Percentiles rank a stretch among this genome's conserved stretches.
These are phyloP conservation scores for Mariannaea elegans DNA, from an alignment of 2,329 filamentous ascomycete genomes.

Conservation along the genomic window DNA sequence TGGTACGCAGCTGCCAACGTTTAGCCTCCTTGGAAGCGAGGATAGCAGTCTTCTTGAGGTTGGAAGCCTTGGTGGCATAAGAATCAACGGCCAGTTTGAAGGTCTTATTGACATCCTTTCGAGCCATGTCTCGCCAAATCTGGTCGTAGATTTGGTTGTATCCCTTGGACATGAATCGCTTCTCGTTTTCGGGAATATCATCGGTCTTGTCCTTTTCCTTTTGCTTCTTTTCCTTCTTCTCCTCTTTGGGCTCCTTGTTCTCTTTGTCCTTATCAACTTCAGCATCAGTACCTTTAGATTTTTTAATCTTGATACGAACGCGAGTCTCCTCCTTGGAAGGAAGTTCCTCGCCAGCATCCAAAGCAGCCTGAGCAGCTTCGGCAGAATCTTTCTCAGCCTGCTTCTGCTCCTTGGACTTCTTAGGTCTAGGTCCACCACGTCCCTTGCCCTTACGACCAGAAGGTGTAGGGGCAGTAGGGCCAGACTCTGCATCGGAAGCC, in stretches of 20 bases:
- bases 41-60: conserved; percentile 96
- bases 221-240: conserved; percentile 48
- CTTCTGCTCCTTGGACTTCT: conserved; percentile 91
- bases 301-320: conserved; percentile 72
- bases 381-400: conserved; percentile 83
- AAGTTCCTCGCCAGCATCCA: conserved; percentile 80
- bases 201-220: conserved; percentile 63
- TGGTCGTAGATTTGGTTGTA: conserved; percentile 98
- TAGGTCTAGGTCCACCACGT: conserved; percentile 73
- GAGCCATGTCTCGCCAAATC: conserved; percentile 93
- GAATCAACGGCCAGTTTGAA: conserved; percentile 89
- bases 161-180: conserved; percentile 84
- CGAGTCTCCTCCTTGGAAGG: conserved; percentile 65
- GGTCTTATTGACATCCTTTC: conserved; percentile 93
- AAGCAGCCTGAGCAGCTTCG: conserved; percentile 84
- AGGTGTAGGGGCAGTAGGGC: conserved; percentile 48
- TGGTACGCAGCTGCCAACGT: conserved; percentile 95
- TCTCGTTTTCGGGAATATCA: conserved; percentile 63
- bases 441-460: conserved; percentile 54
- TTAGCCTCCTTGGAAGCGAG: conserved; percentile 97
- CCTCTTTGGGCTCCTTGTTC: conserved; percentile 60
- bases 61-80: conserved; percentile 87
- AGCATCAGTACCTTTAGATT: conserved; percentile 53
- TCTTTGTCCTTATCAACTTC: conserved; percentile 56
- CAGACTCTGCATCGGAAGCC: conserved; percentile 66